Conservation (phyloP, 305 asterid species). For the Euphrasia arctica region DNA sequence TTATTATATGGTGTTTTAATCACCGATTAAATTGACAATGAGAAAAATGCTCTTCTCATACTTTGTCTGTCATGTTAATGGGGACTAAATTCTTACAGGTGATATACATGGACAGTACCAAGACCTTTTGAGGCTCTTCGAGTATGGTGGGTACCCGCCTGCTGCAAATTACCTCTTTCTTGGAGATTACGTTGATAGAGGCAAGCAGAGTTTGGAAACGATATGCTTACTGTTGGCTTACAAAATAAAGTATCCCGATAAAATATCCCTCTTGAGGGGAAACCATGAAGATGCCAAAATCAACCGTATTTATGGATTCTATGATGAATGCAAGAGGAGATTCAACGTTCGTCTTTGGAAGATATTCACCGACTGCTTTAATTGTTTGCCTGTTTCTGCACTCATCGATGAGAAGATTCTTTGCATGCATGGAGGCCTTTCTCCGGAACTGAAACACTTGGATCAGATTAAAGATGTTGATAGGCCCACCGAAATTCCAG, state of each 20-base stretch:
- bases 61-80: conserved; percentile 3
- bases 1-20: no score
- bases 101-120: conserved; percentile 89
- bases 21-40: no score
- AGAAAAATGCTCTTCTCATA: no score
- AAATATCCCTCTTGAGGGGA: conserved; percentile 67
- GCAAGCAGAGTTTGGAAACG: conserved; percentile 86
- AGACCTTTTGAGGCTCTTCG: conserved; percentile 69
- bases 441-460: conserved; percentile 54
- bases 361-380: conserved; percentile 85
- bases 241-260: conserved; percentile 71
- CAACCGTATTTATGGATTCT: conserved; percentile 82
- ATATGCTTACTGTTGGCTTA: conserved; percentile 78
- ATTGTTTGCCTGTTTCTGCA: conserved; percentile 79
- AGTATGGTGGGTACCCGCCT: conserved; percentile 80
- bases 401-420: conserved; percentile 76
- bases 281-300: conserved; percentile 89
- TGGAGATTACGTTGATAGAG: conserved; percentile 83
- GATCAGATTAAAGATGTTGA: conserved; percentile 56
- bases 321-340: conserved; percentile 78
- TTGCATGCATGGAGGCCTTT: conserved; percentile 91
- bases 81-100: conserved; percentile 36
- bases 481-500: conserved; percentile 74
- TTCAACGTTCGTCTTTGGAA: conserved; percentile 84
- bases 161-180: conserved; percentile 71